A percentile compares a stretch with the other conserved stretches of the same genome.
Evolutionary conservation across 2,329 filamentous ascomycete genomes (phyloP).

Genomic region (Trichophyton simii): DNA sequence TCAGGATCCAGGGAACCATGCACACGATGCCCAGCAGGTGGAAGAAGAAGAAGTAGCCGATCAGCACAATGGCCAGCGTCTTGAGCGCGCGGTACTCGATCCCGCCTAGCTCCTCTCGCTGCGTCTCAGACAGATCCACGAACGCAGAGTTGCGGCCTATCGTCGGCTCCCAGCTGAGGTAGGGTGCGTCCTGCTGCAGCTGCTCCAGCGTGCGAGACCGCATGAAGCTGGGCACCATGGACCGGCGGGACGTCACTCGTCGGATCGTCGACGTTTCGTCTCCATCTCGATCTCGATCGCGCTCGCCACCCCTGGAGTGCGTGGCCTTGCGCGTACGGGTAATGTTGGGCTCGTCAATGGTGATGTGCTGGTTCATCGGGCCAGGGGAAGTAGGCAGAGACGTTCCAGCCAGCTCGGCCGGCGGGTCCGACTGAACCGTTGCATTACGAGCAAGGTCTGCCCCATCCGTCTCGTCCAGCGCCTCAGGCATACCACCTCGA

Average conservation of each 20-base stretch:
- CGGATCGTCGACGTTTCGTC: conserved; percentile 16
- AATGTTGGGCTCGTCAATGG: conserved; percentile 36
- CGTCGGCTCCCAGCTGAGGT: conserved; percentile 88
- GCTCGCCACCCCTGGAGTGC: conserved; percentile 25
- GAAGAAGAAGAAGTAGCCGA: conserved; percentile 72
- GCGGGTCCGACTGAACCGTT: conserved; percentile 17
- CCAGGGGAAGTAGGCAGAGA: conserved; percentile 19
- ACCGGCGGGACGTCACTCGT: conserved; percentile 16
- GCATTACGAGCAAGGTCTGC: conserved; percentile 24
- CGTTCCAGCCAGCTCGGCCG: conserved; percentile 10
- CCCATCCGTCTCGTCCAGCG: conserved; percentile 29
- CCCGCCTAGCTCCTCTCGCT: conserved; percentile 86
- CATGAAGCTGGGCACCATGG: conserved; percentile 23
- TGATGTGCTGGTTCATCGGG: conserved; percentile 27
- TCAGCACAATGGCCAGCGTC: conserved; percentile 64
- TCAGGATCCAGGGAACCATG: conserved; percentile 67
- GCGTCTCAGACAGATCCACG: conserved; percentile 72
- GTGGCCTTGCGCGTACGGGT: conserved; percentile 22
- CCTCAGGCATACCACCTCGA: conserved; percentile 58
- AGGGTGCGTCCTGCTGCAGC: conserved; percentile 47
- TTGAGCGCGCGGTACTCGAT: conserved; percentile 93
- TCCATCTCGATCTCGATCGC: conserved; percentile 12
- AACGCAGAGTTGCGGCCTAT: conserved; percentile 89
- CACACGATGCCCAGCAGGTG: conserved; percentile 62
- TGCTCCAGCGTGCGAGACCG: conserved; percentile 28